Base-by-base conservation (phyloP, 768 basidiomycete species). In the Tylopilus plumbeoviolaceoides region DNA sequence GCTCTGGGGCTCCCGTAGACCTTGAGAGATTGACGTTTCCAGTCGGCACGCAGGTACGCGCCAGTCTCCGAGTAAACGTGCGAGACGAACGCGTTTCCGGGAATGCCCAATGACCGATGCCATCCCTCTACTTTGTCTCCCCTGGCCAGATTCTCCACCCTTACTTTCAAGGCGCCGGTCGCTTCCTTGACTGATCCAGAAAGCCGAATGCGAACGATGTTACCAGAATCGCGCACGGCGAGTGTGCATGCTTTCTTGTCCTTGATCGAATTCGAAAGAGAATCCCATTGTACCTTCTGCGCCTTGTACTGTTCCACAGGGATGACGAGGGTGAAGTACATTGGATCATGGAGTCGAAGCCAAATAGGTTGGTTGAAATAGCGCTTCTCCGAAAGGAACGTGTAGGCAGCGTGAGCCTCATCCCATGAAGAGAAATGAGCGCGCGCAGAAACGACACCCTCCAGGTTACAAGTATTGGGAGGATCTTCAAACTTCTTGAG, bases 131-230 rank as follows among this genome's bases (percentile, higher is more conserved):
- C 66, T 33, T 66, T 76, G 38, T 79, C 76, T 6, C 83, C 83
- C 21, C 70, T 71, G 3, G 74, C 76, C 36, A 85, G 61, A 47
- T 70, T 75, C 62, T 85, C 84, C 0, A 81, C 78, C 47, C 82
- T 70, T 12, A 84, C 82, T 67, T 84, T 85, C 54, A 85, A 59
- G 5, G 75, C 71, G 1, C 84, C 84, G 1, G 78, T 73, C 2
- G 74, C 74, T 57, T 78, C 76, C 65, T 79, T 79, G 46, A 78
- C 77, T 14, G 77, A 70, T 0, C 83, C 83, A 1, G 69, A 58
- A n/a, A 84, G 70, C 5, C 67, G 73, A 38, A 84, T 72, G 15
- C 69, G 64, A 41, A 77, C 71, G 8, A 42, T 44, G 31, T 61
- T 59, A 21, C 57, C 60, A 9, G 21, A 38, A 23, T 68, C 63